phyloP scores from a whole-genome alignment of 495 filamentous ascomycete species.

The Penicillium manginii region DNA sequence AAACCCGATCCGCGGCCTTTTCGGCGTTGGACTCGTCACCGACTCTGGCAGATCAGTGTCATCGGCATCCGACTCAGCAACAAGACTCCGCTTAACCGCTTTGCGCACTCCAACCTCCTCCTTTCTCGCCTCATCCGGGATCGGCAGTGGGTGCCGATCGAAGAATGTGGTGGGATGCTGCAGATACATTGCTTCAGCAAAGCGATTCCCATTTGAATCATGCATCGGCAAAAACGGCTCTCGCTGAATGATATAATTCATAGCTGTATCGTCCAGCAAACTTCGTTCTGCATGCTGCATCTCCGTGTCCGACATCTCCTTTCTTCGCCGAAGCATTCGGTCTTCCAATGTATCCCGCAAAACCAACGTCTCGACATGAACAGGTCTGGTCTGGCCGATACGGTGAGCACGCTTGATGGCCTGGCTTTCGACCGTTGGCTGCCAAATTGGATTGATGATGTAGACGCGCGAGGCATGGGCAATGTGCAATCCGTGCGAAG shows the following conservation, averaged over 20 bases:
- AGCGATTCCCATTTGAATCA: conserved; percentile 31
- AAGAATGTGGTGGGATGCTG: conserved; percentile 38
- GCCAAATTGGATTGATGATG: conserved; percentile 88
- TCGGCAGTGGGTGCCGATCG: conserved; percentile 43
- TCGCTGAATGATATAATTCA: conserved; percentile 79
- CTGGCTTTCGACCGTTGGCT: conserved; percentile 84
- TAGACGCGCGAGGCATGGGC: conserved; percentile 82
- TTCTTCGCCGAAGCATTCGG: conserved; percentile 72
- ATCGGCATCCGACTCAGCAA: conserved; percentile 18
- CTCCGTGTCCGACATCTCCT: conserved; percentile 79
- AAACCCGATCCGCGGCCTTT: conserved; percentile 25
- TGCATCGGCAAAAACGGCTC: conserved; percentile 66
- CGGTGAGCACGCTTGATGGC: conserved; percentile 89
- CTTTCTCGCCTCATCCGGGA: conserved; percentile 35
- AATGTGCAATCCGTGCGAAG: conserved; percentile 86
- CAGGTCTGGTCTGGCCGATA: conserved; percentile 80
- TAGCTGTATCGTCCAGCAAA: conserved; percentile 74
- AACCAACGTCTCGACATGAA: conserved; percentile 86
- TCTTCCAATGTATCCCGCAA: conserved; percentile 84
- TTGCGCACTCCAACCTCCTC: background rate
- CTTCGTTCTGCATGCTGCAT: conserved; percentile 65
- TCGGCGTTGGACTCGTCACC: background rate
- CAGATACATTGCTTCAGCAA: conserved; percentile 30
- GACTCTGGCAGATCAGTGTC: background rate
- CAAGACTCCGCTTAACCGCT: conserved; percentile 1